Conservation (phyloP, 148 eudicot genomes). For the Salicornia ramosissima region DNA sequence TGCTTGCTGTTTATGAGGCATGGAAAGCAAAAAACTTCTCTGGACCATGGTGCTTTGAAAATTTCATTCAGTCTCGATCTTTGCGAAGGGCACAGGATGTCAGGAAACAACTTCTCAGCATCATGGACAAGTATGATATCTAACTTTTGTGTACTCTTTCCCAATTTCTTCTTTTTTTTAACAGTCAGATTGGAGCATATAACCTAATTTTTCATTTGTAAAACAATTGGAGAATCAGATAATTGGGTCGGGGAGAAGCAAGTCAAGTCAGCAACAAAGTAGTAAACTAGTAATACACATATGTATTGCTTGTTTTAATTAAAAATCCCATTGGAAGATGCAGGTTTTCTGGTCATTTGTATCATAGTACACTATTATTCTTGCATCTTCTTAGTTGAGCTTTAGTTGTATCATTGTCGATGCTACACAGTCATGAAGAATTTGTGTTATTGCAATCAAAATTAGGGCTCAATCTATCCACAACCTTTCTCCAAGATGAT, state of each 20-base stretch:
- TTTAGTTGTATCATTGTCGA: neutral
- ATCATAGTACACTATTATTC: neutral
- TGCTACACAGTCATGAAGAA: no score
- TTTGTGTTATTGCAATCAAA: neutral
- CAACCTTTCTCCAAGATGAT: neutral
- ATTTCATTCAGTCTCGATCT: constrained; percentile 89
- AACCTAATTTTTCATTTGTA: no score
- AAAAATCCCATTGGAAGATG: no score
- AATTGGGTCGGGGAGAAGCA: neutral
- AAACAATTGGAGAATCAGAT: neutral
- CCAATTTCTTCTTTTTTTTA: neutral
- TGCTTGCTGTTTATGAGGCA: constrained; percentile 96
- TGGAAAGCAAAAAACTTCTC: constrained; percentile 94
- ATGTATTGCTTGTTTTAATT: no score
- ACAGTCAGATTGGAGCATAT: neutral
- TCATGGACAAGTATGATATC: constrained; percentile 89
- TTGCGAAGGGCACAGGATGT: constrained; percentile 95
- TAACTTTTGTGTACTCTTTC: neutral
- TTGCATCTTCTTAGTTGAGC: neutral
- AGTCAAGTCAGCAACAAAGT: neutral
- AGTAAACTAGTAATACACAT: no score
- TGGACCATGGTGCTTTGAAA: constrained; percentile 93
- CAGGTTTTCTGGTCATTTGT: no score
- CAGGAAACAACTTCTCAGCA: constrained; percentile 82
- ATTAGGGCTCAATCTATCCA: neutral